Evolutionary conservation across 495 filamentous ascomycete species (phyloP).

Genomic region (Penicillium goetzii): DNA sequence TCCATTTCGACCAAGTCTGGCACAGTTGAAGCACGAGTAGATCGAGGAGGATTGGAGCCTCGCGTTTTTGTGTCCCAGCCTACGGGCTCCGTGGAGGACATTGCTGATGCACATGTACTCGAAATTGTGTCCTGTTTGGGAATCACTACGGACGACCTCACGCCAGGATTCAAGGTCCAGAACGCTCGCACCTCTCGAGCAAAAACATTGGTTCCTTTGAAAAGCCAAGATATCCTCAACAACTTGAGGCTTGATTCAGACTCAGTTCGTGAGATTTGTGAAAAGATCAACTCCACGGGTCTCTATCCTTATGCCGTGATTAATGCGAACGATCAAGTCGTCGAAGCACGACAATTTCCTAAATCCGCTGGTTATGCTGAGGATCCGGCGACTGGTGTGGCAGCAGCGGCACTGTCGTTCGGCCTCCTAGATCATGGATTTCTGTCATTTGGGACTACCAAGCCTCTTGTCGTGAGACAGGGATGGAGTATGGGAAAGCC

Average conservation of each 20-base stretch:
- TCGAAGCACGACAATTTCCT: slow-evolving; percentile 20
- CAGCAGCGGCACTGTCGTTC: slow-evolving; percentile 19
- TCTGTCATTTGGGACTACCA: background rate
- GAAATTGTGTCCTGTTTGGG: slow-evolving; percentile 10
- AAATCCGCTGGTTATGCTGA: slow-evolving; percentile 13
- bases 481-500: slow-evolving; percentile 12
- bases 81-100: background rate
- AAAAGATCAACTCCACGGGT: slow-evolving; percentile 13
- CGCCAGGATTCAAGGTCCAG: slow-evolving; percentile 2
- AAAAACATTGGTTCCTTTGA: slow-evolving; percentile 20
- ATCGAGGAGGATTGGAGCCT: background rate
- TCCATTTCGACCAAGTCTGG: slow-evolving; percentile 20
- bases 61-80: slow-evolving; percentile 13
- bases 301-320: slow-evolving; percentile 19
- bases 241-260: background rate
- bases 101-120: background rate
- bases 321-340: background rate
- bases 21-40: slow-evolving; percentile 10
- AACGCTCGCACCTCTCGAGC: slow-evolving; percentile 10
- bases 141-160: slow-evolving; percentile 3
- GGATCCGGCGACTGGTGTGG: slow-evolving; percentile 21
- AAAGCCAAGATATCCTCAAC: background rate
- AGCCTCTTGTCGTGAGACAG: slow-evolving; percentile 17
- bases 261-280: slow-evolving; percentile 9
- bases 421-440: slow-evolving; percentile 4